Percentiles rank a stretch among this genome's conserved stretches.
These are phyloP conservation scores for Suillus occidentalis DNA, from an alignment of 768 basidiomycete genomes.

Conservation along the genomic window DNA sequence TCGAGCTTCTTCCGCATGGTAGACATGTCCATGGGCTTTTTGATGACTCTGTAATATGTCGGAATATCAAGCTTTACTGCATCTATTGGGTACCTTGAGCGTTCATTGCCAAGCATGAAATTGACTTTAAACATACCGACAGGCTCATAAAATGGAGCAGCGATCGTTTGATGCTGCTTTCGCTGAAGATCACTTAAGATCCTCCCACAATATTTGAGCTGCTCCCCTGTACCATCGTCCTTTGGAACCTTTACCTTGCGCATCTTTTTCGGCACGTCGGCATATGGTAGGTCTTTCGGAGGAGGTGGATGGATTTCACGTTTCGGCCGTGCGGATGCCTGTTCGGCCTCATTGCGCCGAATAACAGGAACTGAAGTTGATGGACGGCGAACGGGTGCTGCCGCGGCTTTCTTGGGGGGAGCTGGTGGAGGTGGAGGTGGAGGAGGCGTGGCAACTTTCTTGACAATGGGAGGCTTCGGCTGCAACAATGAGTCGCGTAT, in stretches of 20 bases:
- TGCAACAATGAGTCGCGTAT: conserved; percentile 23
- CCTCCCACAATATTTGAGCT: conserved; percentile 80
- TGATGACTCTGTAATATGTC: conserved; percentile 82
- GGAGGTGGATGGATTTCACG: conserved; percentile 97
- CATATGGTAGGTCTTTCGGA: conserved; percentile 86
- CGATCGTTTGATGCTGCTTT: conserved; percentile 73
- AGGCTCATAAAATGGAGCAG: conserved; percentile 89
- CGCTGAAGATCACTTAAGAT: conserved; percentile 73
- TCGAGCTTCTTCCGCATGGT: conserved; percentile 89
- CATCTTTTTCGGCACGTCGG: conserved; percentile 69
- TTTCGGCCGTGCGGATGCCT: conserved; percentile 76
- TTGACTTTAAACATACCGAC: conserved; percentile 67
- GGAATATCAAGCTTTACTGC: conserved; percentile 78
- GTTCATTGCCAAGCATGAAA: background rate
- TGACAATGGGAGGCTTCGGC: conserved; percentile 45
- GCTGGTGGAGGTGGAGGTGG: conserved; percentile 36
- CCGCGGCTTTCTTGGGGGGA: conserved; percentile 32
- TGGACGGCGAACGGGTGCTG: conserved; percentile 58
- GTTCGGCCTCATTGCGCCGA: conserved; percentile 68
- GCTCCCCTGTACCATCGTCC: conserved; percentile 73
- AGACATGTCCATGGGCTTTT: conserved; percentile 93
- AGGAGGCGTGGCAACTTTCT: conserved; percentile 40
- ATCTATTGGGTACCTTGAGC: conserved; percentile 44
- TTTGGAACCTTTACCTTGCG: conserved; percentile 59
- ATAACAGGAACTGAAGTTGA: conserved; percentile 84